Evolutionary conservation across 108 stramenopile genomes (phyloP).

Genomic region (Chaetoceros tenuissimus): DNA sequence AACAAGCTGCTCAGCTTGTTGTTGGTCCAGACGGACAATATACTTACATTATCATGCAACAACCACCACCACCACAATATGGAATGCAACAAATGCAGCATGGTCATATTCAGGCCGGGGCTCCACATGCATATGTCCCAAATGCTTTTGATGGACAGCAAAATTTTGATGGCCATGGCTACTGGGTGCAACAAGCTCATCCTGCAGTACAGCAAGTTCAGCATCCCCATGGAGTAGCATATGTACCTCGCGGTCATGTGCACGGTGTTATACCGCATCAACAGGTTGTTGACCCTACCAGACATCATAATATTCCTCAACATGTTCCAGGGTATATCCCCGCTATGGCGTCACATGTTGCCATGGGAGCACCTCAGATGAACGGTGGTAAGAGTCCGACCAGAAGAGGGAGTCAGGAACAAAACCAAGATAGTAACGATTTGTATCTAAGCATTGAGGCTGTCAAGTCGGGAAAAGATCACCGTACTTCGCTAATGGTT

Average conservation of each 20-base stretch:
- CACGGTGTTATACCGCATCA: neutral
- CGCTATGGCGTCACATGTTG: neutral
- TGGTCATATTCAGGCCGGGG: neutral
- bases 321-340: neutral
- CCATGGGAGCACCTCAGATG: constrained; percentile 8
- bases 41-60: constrained; percentile 43
- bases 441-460: constrained; percentile 55
- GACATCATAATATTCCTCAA: neutral
- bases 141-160: neutral
- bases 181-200: neutral
- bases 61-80: constrained; percentile 3
- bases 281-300: neutral
- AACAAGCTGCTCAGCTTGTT: constrained; percentile 42
- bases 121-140: neutral
- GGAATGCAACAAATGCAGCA: neutral
- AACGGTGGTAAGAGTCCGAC: constrained; percentile 16
- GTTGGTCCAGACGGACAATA: constrained; percentile 74
- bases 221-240: neutral
- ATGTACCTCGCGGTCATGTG: neutral
- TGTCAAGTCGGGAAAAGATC: constrained; percentile 73
- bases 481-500: constrained; percentile 97
- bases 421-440: constrained; percentile 20
- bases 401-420: constrained; percentile 6
- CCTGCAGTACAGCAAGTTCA: neutral
- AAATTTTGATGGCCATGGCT: neutral